These are phyloP conservation scores for Metschnikowia noctiluminum DNA, from an alignment of 805 yeast genomes.

Conservation along the genomic window DNA sequence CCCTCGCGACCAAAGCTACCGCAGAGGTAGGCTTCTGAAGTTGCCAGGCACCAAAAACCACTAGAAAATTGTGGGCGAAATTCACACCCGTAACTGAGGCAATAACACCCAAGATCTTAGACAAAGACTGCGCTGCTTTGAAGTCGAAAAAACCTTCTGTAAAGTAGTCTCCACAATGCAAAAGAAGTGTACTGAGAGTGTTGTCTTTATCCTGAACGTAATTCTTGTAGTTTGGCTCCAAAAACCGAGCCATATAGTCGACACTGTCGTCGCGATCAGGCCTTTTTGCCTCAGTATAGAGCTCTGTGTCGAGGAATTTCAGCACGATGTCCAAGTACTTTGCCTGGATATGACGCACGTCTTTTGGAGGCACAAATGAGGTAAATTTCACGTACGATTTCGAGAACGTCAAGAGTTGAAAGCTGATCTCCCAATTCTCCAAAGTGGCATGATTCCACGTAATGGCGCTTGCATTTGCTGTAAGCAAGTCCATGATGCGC, in stretches of 20 bases:
- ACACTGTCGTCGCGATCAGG: conserved; percentile 9
- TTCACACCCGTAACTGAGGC: conserved; percentile 43
- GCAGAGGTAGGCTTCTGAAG: conserved; percentile 18
- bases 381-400: conserved; percentile 11
- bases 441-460: conserved; percentile 42
- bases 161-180: conserved; percentile 33
- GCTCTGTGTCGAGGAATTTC: conserved; percentile 26
- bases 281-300: conserved; percentile 24
- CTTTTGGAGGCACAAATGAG: conserved; percentile 15
- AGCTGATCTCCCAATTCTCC: conserved; percentile 44
- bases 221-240: conserved; percentile 41
- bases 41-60: conserved; percentile 46
- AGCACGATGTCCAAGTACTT: conserved; percentile 39
- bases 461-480: conserved; percentile 33
- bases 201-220: conserved; percentile 42
- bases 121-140: conserved; percentile 14
- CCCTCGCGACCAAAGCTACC: conserved; percentile 17
- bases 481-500: conserved; percentile 29
- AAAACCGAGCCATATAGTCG: conserved; percentile 16
- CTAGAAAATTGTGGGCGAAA: conserved; percentile 42
- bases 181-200: conserved; percentile 37
- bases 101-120: conserved; percentile 23
- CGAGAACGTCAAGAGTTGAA: conserved; percentile 27
- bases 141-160: conserved; percentile 19
- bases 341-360: conserved; percentile 32